Percentiles rank a stretch among this genome's conserved stretches.
phyloP scores from a whole-genome alignment of 2,329 filamentous ascomycete species.

The Hypoxylon sp. region DNA sequence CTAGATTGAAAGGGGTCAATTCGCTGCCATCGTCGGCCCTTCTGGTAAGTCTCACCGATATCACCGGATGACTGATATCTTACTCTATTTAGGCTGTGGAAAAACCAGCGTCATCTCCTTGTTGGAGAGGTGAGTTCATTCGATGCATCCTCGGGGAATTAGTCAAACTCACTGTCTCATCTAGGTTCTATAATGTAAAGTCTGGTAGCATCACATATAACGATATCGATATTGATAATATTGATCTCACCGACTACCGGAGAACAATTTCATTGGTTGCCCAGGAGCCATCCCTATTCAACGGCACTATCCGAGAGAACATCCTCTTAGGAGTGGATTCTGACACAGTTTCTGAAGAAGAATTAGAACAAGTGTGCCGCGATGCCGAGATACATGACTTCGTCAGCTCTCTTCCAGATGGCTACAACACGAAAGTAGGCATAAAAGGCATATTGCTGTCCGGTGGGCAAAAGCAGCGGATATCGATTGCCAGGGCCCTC shows the following conservation, averaged over 20 bases:
- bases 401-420: constrained; percentile 75
- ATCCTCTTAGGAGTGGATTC: constrained; percentile 75
- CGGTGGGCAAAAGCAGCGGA: constrained; percentile 78
- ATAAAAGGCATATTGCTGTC: constrained; percentile 76
- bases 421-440: constrained; percentile 78
- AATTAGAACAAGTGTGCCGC: constrained; percentile 66
- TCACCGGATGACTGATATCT: constrained; percentile 24
- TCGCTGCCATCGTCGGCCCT: constrained; percentile 78
- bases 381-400: constrained; percentile 80
- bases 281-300: constrained; percentile 80
- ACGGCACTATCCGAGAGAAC: constrained; percentile 74
- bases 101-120: constrained; percentile 80
- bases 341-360: constrained; percentile 65
- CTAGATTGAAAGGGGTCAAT: constrained; percentile 74
- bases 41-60: constrained; percentile 63
- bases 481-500: constrained; percentile 80
- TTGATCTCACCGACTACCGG: constrained; percentile 74
- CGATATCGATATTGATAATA: constrained; percentile 68
- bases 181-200: constrained; percentile 75
- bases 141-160: background rate
- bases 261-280: constrained; percentile 77
- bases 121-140: constrained; percentile 63
- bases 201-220: constrained; percentile 76
- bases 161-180: constrained; percentile 34
- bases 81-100: constrained; percentile 63